Base-by-base conservation (phyloP, 768 basidiomycete species). In the Mycena filopes region DNA sequence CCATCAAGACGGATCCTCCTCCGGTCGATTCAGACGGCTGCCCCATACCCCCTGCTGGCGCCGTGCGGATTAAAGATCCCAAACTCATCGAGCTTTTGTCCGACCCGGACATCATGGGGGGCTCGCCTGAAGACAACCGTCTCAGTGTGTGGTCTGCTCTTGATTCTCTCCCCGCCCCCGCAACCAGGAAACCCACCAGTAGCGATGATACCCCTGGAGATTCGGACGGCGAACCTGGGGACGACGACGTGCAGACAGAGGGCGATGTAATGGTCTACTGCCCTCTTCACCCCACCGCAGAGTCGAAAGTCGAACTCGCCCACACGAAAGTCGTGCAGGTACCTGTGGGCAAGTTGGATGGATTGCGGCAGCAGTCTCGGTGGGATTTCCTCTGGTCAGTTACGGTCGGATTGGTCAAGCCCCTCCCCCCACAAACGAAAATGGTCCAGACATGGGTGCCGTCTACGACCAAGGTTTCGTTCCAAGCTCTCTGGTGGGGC, bases 401-500 rank as follows among this genome's bases (percentile, higher is more conserved):
- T 16, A 63, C 64, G 2, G 51, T 66, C 26, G 68, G 72, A 23
- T 53, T 47, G 46, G 20, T 49, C 25, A 64, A 47, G 42, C 26
- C 47, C 25, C 50, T 66, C 26, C 25, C 26, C 1, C 36, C 63
- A 12, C 49, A 62, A 20, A 69, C 56, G 49, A 59, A 64, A 64
- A 68, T 71, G 21, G 67, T 71, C 55, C 75, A 73, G 57, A 73
- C 76, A 11, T 88, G 87, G 87, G 72, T 86, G 20, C 87, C 87
- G 0, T 86, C 85, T 16, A 74, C 76, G 25, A 84, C 83, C 33
- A 82, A 86, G 67, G 76, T 88, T 23, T 87, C 86, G 8, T 74
- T 88, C 46, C 82, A 88, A 69, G 82, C 84, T 2, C 80, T 82
- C 68, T 88, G 87, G 87, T 71, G 87, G 87, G 87, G 87, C 9